These are phyloP conservation scores for Agaricus subrufescens DNA, from an alignment of 768 basidiomycete species.

Conservation along the genomic window DNA sequence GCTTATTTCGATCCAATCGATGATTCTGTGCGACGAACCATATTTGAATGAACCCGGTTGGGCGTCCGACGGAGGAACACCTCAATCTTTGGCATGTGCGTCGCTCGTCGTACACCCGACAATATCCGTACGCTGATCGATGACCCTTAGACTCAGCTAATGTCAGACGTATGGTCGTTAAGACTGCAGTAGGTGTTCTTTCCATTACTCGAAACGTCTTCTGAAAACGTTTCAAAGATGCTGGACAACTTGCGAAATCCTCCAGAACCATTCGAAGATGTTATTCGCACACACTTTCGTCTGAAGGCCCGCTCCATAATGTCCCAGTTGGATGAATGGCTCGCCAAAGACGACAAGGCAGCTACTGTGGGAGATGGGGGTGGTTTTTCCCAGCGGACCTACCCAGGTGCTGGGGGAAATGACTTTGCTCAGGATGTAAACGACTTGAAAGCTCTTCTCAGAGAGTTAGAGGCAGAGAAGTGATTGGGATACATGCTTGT, in stretches of 20 bases:
- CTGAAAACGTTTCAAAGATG: constrained; percentile 48
- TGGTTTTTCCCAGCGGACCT: constrained; percentile 20
- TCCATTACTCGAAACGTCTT: neutral
- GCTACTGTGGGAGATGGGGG: constrained; percentile 53
- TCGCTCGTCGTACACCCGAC: constrained; percentile 6
- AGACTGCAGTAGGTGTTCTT: constrained; percentile 61
- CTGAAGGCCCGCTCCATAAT: constrained; percentile 71
- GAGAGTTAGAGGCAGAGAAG: constrained; percentile 30
- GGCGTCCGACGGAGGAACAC: constrained; percentile 68
- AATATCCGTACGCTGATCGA: neutral
- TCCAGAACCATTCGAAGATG: constrained; percentile 81
- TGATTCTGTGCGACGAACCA: constrained; percentile 94
- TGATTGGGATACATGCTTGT: neutral
- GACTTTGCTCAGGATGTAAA: constrained; percentile 67
- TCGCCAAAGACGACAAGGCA: constrained; percentile 69
- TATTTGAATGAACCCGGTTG: constrained; percentile 93
- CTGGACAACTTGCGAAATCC: constrained; percentile 76
- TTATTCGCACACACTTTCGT: constrained; percentile 88
- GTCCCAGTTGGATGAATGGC: constrained; percentile 77
- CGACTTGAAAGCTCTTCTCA: constrained; percentile 61
- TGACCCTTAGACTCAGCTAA: constrained; percentile 74
- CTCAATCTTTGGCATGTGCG: constrained; percentile 75
- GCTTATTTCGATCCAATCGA: constrained; percentile 91
- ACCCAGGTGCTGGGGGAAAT: constrained; percentile 41
- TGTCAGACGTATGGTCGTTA: constrained; percentile 87